Percentiles rank a stretch among this genome's conserved stretches.
Conservation (phyloP, 306 rosid species). For the Benincasa hispida region DNA sequence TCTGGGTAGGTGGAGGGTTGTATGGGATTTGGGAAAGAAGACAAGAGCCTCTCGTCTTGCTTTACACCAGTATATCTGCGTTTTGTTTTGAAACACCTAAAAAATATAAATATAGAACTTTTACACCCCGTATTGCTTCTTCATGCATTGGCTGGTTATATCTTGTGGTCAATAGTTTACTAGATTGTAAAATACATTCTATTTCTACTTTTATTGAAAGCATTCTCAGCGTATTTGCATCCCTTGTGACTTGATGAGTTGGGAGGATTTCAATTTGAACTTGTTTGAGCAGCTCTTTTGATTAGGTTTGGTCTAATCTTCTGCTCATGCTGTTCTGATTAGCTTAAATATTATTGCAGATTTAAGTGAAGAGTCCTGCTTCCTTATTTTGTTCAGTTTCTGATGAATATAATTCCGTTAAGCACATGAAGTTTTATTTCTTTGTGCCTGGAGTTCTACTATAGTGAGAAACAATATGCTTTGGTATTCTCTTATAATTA, state of each 20-base stretch:
- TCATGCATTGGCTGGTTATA: neutral
- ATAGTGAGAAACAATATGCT: neutral
- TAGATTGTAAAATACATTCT: neutral
- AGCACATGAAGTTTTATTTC: neutral
- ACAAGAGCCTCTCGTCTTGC: neutral
- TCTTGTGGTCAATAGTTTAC: neutral
- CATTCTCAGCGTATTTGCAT: neutral
- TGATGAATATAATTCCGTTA: neutral
- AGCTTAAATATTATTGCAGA: neutral
- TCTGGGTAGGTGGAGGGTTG: neutral
- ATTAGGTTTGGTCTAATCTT: neutral
- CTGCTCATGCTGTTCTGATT: neutral
- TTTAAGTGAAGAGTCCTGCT: neutral
- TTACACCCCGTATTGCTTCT: neutral
- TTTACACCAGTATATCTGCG: neutral
- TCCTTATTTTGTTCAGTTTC: neutral
- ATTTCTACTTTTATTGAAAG: neutral
- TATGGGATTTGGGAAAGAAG: neutral
- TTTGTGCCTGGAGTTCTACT: neutral
- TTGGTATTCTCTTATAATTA: conserved; percentile 6
- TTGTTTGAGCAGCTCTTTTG: neutral
- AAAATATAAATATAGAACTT: neutral
- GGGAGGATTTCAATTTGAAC: neutral
- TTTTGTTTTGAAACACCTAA: neutral
- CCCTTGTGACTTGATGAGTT: neutral